Evolutionary conservation across 176 grass and related monocot genomes (phyloP).

Genomic region (Puccinellia tenuiflora): DNA sequence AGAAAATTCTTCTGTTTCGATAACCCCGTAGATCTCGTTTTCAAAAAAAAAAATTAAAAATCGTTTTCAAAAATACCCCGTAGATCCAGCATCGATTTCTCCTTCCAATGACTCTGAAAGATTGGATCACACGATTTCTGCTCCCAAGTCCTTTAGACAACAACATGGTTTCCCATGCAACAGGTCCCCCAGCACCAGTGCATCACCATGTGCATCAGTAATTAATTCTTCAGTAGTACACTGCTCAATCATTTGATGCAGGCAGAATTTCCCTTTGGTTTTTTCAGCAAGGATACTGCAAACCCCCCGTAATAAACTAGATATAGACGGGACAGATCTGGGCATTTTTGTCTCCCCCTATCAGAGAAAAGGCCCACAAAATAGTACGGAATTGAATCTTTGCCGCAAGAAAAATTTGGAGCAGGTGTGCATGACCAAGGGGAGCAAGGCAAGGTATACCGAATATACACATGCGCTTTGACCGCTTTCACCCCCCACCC

Average conservation of each 20-base stretch:
- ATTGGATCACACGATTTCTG: not conserved
- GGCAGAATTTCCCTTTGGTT: slow-evolving; percentile 14
- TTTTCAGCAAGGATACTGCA: not conserved
- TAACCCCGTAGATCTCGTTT: too few species aligned
- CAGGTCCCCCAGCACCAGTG: slow-evolving; percentile 11
- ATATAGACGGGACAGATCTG: slow-evolving; percentile 11
- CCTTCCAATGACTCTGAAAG: not conserved
- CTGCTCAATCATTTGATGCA: slow-evolving; percentile 41
- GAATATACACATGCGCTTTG: slow-evolving; percentile 20
- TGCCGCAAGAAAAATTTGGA: not conserved
- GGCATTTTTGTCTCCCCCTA: not conserved
- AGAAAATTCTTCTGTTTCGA: not conserved
- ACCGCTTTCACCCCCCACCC: not conserved
- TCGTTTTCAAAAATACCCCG: too few species aligned
- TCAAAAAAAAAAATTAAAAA: too few species aligned
- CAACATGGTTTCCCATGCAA: slow-evolving; percentile 7
- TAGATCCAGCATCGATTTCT: slow-evolving; percentile 1
- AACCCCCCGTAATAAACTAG: not conserved
- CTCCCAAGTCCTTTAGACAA: not conserved
- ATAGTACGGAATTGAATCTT: slow-evolving; percentile 20
- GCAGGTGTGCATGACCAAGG: not conserved
- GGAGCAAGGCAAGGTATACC: not conserved
- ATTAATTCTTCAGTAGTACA: slow-evolving; percentile 34
- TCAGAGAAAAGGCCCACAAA: slow-evolving; percentile 28
- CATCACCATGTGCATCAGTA: not conserved